Conservation (phyloP, 768 basidiomycete genomes). For the Leccinum boreale region DNA sequence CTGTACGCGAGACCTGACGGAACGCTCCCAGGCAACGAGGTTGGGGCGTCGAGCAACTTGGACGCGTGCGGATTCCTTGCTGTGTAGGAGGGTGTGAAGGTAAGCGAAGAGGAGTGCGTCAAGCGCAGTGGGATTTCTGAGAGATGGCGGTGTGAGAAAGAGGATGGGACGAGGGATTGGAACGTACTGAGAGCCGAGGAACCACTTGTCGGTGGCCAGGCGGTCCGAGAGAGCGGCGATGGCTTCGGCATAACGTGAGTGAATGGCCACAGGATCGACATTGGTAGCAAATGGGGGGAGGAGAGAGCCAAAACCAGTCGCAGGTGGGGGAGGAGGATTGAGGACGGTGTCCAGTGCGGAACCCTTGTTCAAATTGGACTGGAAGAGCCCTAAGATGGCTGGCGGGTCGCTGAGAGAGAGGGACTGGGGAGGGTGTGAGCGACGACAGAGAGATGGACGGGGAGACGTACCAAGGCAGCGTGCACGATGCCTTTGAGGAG, state of each 20-base stretch:
- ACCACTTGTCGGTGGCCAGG: conserved; percentile 76
- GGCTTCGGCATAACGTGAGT: conserved; percentile 65
- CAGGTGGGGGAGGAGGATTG: conserved; percentile 63
- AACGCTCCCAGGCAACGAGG: conserved; percentile 76
- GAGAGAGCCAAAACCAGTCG: conserved; percentile 64
- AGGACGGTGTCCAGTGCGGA: conserved; percentile 48
- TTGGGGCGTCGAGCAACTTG: conserved; percentile 72
- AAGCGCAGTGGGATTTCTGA: conserved; percentile 73
- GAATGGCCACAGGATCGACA: conserved; percentile 47
- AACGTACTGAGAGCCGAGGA: conserved; percentile 67
- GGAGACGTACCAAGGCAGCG: conserved; percentile 60
- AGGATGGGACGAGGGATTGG: conserved; percentile 1
- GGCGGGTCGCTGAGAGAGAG: conserved; percentile 47
- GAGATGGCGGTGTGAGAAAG: conserved; percentile 4
- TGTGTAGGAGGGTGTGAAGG: conserved; percentile 60
- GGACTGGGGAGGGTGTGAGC: conserved; percentile 34
- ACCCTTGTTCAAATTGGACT: conserved; percentile 29
- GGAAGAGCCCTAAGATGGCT: conserved; percentile 41
- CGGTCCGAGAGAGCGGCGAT: conserved; percentile 71
- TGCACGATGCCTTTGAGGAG: conserved; percentile 76
- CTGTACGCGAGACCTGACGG: conserved; percentile 58
- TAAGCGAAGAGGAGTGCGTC: conserved; percentile 85
- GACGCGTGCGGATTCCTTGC: conserved; percentile 42
- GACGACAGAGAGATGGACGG: background rate
- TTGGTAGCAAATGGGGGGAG: conserved; percentile 60